phyloP scores from a whole-genome alignment of 1,284 basidiomycete genomes.

The Heterobasidion irregulare region DNA sequence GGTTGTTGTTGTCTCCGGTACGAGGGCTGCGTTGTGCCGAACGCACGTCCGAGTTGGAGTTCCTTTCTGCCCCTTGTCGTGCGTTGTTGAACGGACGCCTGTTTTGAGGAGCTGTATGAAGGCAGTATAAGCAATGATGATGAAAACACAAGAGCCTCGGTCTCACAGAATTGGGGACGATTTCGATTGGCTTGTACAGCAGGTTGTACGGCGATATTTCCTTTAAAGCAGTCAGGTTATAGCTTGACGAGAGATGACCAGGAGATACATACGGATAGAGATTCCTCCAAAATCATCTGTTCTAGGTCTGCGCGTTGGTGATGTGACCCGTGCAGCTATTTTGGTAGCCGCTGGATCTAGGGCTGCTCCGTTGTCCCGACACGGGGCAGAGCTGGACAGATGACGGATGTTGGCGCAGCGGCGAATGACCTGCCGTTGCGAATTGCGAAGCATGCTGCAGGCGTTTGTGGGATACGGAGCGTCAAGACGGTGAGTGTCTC shows the following conservation, averaged over 20 bases:
- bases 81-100: too few relatives aligned
- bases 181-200: background rate
- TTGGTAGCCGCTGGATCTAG: background rate
- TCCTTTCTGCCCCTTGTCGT: too few relatives aligned
- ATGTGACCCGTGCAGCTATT: background rate
- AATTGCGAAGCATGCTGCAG: background rate
- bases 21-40: too few relatives aligned
- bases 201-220: background rate
- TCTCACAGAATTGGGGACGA: background rate
- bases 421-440: background rate
- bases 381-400: background rate
- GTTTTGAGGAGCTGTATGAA: too few relatives aligned
- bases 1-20: too few relatives aligned
- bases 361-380: background rate
- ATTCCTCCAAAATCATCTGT: constrained; percentile 1
- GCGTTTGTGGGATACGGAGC: background rate
- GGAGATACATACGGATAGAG: background rate
- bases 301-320: background rate
- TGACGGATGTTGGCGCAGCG: background rate
- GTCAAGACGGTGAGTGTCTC: background rate
- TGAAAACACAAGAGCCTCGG: background rate
- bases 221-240: background rate
- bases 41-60: too few relatives aligned
- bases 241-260: background rate
- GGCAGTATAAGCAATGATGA: background rate